A percentile compares a stretch with the other conserved stretches of the same genome.
Evolutionary conservation across 2,329 filamentous ascomycete genomes (phyloP).

Genomic region (Scleromitrula shiraiana): DNA sequence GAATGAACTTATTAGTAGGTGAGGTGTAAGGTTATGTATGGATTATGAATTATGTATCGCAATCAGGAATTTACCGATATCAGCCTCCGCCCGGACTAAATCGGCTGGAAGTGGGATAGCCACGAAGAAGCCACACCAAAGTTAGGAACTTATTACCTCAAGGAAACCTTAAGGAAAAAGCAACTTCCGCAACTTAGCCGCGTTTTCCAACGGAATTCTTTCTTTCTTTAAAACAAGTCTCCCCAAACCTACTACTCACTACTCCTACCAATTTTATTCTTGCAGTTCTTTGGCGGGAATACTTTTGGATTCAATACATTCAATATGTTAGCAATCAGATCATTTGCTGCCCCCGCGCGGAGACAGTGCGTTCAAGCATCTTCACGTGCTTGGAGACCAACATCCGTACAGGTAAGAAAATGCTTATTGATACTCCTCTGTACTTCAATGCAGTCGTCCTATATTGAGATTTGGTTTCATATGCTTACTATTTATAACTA

Average conservation of each 20-base stretch:
- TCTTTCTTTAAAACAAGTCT: too few relatives aligned
- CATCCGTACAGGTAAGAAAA: slow-evolving; percentile 49
- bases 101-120: slow-evolving; percentile 9
- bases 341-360: slow-evolving; percentile 66
- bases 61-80: slow-evolving; percentile 5
- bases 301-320: slow-evolving; percentile 19
- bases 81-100: neutral
- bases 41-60: too few relatives aligned
- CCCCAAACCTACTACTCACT: too few relatives aligned
- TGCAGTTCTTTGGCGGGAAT: neutral
- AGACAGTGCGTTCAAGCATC: slow-evolving; percentile 69
- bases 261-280: neutral
- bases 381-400: slow-evolving; percentile 44
- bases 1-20: too few relatives aligned
- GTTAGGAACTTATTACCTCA: slow-evolving; percentile 8
- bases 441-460: slow-evolving; percentile 10
- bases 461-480: slow-evolving; percentile 1
- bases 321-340: slow-evolving; percentile 78
- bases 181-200: slow-evolving; percentile 12
- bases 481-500: slow-evolving; percentile 17
- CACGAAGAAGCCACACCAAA: neutral
- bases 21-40: too few relatives aligned
- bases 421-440: neutral
- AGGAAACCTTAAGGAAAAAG: slow-evolving; percentile 14
- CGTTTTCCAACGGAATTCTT: slow-evolving; percentile 11